A percentile compares a stretch with the other conserved stretches of the same genome.
Conservation (phyloP, 2,329 filamentous ascomycete species). For the Sclerotiophoma versabilis region DNA sequence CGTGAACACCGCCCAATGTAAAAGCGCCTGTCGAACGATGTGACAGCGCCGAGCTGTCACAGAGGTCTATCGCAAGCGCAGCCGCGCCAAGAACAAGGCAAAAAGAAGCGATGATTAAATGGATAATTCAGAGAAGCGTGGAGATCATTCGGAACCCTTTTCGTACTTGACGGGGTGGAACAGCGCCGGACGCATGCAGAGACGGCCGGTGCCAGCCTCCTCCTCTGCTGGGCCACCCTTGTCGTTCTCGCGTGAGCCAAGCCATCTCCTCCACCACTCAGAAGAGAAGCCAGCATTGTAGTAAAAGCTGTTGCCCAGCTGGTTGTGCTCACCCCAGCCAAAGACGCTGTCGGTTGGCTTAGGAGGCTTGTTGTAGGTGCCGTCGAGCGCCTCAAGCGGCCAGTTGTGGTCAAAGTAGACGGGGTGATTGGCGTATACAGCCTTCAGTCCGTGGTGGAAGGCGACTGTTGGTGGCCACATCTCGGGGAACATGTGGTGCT, state of each 20-base stretch:
- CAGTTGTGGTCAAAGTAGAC: slow-evolving; percentile 81
- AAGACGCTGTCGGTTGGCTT: slow-evolving; percentile 56
- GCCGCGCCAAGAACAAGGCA: slow-evolving; percentile 27
- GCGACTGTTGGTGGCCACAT: slow-evolving; percentile 79
- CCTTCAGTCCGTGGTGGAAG: slow-evolving; percentile 79
- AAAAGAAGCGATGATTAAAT: slow-evolving; percentile 35
- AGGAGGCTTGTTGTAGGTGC: slow-evolving; percentile 58
- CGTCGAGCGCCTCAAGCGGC: slow-evolving; percentile 58
- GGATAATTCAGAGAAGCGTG: slow-evolving; percentile 23
- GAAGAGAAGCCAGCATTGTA: slow-evolving; percentile 59
- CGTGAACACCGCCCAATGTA: slow-evolving; percentile 47
- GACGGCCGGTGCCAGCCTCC: slow-evolving; percentile 54
- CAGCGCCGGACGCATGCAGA: slow-evolving; percentile 56
- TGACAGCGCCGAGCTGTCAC: slow-evolving; percentile 22
- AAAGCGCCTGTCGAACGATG: slow-evolving; percentile 18
- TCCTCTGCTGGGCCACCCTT: slow-evolving; percentile 52
- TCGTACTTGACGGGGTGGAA: slow-evolving; percentile 60
- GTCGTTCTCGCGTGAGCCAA: slow-evolving; percentile 57
- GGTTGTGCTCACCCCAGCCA: slow-evolving; percentile 61
- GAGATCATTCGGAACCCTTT: slow-evolving; percentile 46
- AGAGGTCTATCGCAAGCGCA: slow-evolving; percentile 36
- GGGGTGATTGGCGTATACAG: slow-evolving; percentile 78
- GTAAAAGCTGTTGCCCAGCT: slow-evolving; percentile 59
- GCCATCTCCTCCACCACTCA: slow-evolving; percentile 58
- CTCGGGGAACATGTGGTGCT: slow-evolving; percentile 77